These are phyloP conservation scores for Alternaria metachromatica DNA, from an alignment of 2,329 filamentous ascomycete species.

Conservation along the genomic window DNA sequence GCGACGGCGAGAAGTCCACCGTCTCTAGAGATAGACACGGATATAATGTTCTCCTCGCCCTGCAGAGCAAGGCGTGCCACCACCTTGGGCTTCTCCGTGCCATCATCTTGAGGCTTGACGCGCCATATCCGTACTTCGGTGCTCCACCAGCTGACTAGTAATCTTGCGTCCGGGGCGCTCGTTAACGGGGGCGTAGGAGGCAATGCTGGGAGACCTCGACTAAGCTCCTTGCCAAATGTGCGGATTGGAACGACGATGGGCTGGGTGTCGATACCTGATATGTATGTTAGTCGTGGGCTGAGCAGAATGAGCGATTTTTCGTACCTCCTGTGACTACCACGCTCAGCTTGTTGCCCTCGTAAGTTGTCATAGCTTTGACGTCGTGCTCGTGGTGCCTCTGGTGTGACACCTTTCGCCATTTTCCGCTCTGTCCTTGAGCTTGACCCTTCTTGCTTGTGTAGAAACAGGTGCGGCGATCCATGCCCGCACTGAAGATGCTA, in stretches of 20 bases:
- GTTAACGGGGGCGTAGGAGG: conserved; percentile 78
- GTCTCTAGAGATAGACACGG: conserved; percentile 72
- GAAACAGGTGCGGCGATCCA: conserved; percentile 85
- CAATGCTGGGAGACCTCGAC: conserved; percentile 80
- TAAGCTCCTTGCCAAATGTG: conserved; percentile 78
- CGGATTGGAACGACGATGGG: conserved; percentile 82
- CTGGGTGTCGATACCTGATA: conserved; percentile 78
- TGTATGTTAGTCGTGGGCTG: neutral
- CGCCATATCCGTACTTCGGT: conserved; percentile 85
- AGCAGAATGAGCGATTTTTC: conserved; percentile 21
- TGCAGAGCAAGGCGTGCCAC: conserved; percentile 51
- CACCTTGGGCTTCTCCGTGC: conserved; percentile 52
- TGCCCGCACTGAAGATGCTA: conserved; percentile 85
- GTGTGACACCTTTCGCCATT: conserved; percentile 86
- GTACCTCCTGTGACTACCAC: conserved; percentile 89
- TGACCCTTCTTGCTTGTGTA: conserved; percentile 63
- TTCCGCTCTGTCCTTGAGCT: conserved; percentile 51
- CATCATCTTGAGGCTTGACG: conserved; percentile 58
- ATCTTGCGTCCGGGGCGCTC: conserved; percentile 74
- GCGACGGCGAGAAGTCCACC: conserved; percentile 78
- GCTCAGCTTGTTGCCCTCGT: conserved; percentile 82
- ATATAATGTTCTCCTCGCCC: conserved; percentile 82
- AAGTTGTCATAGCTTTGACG: conserved; percentile 91
- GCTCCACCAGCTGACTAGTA: conserved; percentile 93
- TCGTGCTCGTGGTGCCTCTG: conserved; percentile 90